A percentile compares a stretch with the other conserved stretches of the same genome.
These are phyloP conservation scores for Colletotrichum tamarilloi DNA, from an alignment of 2,329 filamentous ascomycete species.

Conservation along the genomic window DNA sequence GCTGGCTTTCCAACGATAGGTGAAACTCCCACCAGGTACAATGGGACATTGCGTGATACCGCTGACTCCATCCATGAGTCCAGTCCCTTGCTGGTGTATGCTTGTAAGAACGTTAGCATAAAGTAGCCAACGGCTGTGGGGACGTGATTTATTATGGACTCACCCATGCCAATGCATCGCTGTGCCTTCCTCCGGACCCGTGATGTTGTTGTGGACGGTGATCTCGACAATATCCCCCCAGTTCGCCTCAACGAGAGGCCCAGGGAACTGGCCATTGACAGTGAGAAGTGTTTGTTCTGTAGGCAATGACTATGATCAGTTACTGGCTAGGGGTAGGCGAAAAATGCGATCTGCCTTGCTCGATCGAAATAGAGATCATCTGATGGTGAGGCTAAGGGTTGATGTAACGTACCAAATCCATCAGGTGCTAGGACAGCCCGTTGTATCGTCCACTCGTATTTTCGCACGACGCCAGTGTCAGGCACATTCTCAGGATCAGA, in stretches of 20 bases:
- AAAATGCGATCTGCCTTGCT: too few species aligned
- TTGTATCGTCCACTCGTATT: slow-evolving; percentile 30
- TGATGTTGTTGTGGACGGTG: slow-evolving; percentile 32
- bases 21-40: slow-evolving; percentile 61
- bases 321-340: neutral
- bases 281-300: slow-evolving; percentile 21
- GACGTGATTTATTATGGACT: neutral
- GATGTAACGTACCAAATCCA: slow-evolving; percentile 21
- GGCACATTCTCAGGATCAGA: slow-evolving; percentile 28
- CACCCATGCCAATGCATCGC: slow-evolving; percentile 34
- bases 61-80: slow-evolving; percentile 63
- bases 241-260: slow-evolving; percentile 27
- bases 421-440: slow-evolving; percentile 20
- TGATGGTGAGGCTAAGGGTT: neutral
- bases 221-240: slow-evolving; percentile 28
- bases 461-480: slow-evolving; percentile 24
- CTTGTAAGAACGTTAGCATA: neutral
- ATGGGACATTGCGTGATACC: slow-evolving; percentile 61
- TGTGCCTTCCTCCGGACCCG: slow-evolving; percentile 30
- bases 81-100: slow-evolving; percentile 27
- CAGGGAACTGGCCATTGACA: slow-evolving; percentile 26
- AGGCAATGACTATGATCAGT: neutral
- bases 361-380: neutral
- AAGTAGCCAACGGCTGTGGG: too few species aligned
- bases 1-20: slow-evolving; percentile 67